Percentiles rank a stretch among this genome's conserved stretches.
phyloP scores from a whole-genome alignment of 371 early-diverging fungal genomes.

The Gilbertella persicaria region DNA sequence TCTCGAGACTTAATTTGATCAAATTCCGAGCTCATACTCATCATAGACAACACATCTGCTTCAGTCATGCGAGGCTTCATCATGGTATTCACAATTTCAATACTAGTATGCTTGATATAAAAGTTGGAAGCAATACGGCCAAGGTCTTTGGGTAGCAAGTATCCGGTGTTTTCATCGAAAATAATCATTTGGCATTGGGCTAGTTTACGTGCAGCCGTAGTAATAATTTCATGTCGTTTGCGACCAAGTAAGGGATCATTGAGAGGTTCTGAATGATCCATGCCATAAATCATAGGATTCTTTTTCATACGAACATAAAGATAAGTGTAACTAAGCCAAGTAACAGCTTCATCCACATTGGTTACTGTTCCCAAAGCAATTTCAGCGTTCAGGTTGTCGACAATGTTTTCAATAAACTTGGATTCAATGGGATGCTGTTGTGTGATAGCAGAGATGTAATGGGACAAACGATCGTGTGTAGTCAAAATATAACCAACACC shows the following conservation, averaged over 20 bases:
- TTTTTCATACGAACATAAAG: constrained; percentile 95
- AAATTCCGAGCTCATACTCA: constrained; percentile 91
- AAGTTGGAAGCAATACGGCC: constrained; percentile 92
- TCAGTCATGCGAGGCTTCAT: constrained; percentile 81
- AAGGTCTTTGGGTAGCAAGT: constrained; percentile 85
- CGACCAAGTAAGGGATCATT: constrained; percentile 81
- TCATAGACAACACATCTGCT: constrained; percentile 89
- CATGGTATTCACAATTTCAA: constrained; percentile 79
- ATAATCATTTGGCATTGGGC: constrained; percentile 91
- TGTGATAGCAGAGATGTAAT: constrained; percentile 95
- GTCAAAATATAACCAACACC: constrained; percentile 95
- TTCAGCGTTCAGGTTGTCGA: constrained; percentile 97
- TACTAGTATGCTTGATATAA: constrained; percentile 85
- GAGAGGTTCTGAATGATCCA: constrained; percentile 71
- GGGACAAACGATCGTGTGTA: constrained; percentile 84
- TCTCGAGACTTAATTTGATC: constrained; percentile 89
- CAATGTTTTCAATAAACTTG: constrained; percentile 83
- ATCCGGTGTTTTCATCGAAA: constrained; percentile 82
- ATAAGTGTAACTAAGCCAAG: constrained; percentile 98
- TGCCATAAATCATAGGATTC: constrained; percentile 92
- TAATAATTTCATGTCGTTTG: constrained; percentile 76
- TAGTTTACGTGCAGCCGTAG: constrained; percentile 72
- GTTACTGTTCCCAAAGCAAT: constrained; percentile 95
- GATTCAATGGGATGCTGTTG: constrained; percentile 98
- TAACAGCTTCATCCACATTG: constrained; percentile 89